Percentiles rank a stretch among this genome's conserved stretches.
phyloP scores from a whole-genome alignment of 2,329 filamentous ascomycete genomes.

The Magnaporthiopsis poae region DNA sequence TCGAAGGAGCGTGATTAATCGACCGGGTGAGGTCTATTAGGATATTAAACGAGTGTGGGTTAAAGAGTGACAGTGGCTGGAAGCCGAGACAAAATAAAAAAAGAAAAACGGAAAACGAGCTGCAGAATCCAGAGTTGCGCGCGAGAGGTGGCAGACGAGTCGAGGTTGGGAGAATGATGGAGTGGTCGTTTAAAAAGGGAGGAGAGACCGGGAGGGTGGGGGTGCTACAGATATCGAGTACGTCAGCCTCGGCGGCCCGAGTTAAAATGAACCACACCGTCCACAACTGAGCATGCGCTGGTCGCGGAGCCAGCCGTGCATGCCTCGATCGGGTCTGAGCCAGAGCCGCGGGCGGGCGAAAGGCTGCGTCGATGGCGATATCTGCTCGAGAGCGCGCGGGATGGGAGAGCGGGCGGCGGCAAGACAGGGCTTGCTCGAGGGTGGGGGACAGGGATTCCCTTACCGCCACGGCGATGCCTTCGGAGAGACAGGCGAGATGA shows the following conservation, averaged over 20 bases:
- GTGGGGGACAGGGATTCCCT: conserved; percentile 27
- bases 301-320: too few species aligned
- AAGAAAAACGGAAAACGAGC: conserved; percentile 16
- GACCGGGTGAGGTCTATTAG: conserved; percentile 30
- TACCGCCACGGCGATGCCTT: conserved; percentile 40
- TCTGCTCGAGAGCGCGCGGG: background rate
- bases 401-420: too few species aligned
- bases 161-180: conserved; percentile 30
- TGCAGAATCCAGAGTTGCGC: conserved; percentile 12
- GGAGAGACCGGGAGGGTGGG: background rate
- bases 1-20: conserved; percentile 8
- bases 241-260: conserved; percentile 1
- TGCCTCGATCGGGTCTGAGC: background rate
- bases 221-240: conserved; percentile 2
- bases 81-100: conserved; percentile 33
- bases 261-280: too few species aligned
- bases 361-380: background rate
- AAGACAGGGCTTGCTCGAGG: conserved; percentile 7
- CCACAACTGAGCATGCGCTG: too few species aligned
- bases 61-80: conserved; percentile 51
- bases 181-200: too few species aligned
- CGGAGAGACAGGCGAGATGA: conserved; percentile 34
- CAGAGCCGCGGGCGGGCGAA: background rate
- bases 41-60: conserved; percentile 48
- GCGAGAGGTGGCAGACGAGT: conserved; percentile 34